Evolutionary conservation across 1,284 basidiomycete genomes (phyloP), one percentile per base, ranked within the genome.

Genomic region (Cystobasidium sp.): DNA sequence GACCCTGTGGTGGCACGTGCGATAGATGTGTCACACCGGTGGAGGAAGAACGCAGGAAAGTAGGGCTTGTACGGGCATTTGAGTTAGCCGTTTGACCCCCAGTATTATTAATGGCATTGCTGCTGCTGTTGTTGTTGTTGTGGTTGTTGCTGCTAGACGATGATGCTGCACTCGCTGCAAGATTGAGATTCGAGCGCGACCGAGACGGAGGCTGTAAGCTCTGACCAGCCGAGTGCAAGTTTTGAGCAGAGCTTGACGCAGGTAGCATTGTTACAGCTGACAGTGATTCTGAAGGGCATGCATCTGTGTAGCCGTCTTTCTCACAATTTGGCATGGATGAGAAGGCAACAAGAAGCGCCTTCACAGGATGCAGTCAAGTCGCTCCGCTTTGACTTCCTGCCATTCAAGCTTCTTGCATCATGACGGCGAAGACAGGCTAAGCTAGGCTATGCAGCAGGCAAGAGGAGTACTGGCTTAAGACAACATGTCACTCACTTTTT

Each of bases 161-260:
- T 8, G 31, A 39, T 59, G 37, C 56, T 41, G 56, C 56, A 24
- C 56, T 59, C n/a, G 56, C 56, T 39, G 49, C 64, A 31, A 55
- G 51, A 9, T 66, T 66, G 49, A 53, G n/a, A 37, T 51, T 66
- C 5, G 64, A 66, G 12, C 49, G 14, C 49, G 64, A 66, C 5
- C 64, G 64, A 22, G 64, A 47, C 22, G 64, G 64, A 39, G 64
- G 64, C 14, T 65, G 46, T 18, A 65, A n/a, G 24, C n/a, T 51
- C 44, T 39, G 64, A 43, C 49, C 51, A 16, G 9, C 47, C 9
- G 64, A 66, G 16, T 66, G 64, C 41, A 66, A 10, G 51, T 66
- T 66, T 47, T 66, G 64, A 22, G 39, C 64, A 66, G 64, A 66
- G 49, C 53, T 47, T 31, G 64, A 66, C 4, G 49, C 44, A 53